phyloP scores from a whole-genome alignment of 257 asterid genomes.

The Fraxinus anomala region DNA sequence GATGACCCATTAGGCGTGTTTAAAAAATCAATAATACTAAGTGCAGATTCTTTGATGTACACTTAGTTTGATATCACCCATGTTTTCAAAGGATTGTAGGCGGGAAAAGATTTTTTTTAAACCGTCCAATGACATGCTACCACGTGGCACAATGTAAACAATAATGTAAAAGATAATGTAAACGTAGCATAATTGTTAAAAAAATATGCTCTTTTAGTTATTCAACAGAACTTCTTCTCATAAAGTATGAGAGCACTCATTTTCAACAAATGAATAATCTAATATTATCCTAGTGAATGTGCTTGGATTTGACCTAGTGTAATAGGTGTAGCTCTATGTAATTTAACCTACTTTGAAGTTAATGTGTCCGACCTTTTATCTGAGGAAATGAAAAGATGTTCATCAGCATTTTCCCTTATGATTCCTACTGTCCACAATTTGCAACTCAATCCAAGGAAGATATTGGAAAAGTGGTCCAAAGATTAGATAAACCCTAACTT shows the following conservation, averaged over 20 bases:
- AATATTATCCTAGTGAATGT: not conserved
- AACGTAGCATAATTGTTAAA: too few relatives aligned
- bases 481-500: conserved; percentile 30
- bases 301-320: not conserved
- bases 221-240: not conserved
- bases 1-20: not conserved
- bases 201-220: not conserved
- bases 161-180: too few relatives aligned
- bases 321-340: not conserved
- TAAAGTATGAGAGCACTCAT: not conserved
- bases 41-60: too few relatives aligned
- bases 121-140: too few relatives aligned
- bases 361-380: not conserved
- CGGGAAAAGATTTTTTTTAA: too few relatives aligned
- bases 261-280: too few relatives aligned
- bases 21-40: not conserved
- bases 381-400: not conserved
- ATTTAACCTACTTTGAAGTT: not conserved
- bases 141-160: too few relatives aligned
- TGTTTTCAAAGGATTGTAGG: too few relatives aligned
- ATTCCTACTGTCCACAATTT: not conserved
- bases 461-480: conserved; percentile 48
- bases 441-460: conserved; percentile 19
- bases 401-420: not conserved
- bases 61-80: too few relatives aligned